These are phyloP conservation scores for Macroventuria anomochaeta DNA, from an alignment of 2,329 filamentous ascomycete species.

Conservation along the genomic window DNA sequence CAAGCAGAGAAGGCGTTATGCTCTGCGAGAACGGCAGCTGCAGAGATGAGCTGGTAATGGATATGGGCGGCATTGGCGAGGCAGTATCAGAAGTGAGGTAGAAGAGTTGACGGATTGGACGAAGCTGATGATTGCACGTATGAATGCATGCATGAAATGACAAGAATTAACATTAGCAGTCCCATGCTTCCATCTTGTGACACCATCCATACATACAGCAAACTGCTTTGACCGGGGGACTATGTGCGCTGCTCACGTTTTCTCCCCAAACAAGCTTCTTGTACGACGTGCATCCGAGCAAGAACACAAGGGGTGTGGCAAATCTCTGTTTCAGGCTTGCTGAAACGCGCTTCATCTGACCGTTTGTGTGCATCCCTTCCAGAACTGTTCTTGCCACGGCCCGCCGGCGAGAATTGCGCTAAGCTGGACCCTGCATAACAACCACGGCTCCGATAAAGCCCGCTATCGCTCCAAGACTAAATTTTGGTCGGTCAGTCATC, in stretches of 20 bases:
- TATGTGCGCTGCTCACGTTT: neutral
- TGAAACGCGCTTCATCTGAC: slow-evolving; percentile 6
- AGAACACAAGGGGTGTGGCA: slow-evolving; percentile 4
- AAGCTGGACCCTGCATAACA: slow-evolving; percentile 13
- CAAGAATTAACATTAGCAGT: neutral
- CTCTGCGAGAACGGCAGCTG: slow-evolving; percentile 52
- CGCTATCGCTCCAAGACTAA: slow-evolving; percentile 15
- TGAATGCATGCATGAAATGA: neutral
- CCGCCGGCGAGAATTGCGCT: slow-evolving; percentile 3
- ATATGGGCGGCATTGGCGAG: slow-evolving; percentile 38
- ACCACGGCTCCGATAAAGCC: slow-evolving; percentile 12
- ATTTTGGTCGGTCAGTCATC: slow-evolving; percentile 19
- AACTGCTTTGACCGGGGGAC: neutral
- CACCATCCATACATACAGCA: neutral
- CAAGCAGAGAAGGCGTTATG: slow-evolving; percentile 45
- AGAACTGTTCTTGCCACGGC: neutral
- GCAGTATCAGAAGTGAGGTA: slow-evolving; percentile 21
- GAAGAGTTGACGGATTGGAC: neutral
- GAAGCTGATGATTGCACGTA: slow-evolving; percentile 3
- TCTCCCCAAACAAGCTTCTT: neutral
- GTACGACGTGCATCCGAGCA: neutral
- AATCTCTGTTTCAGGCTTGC: slow-evolving; percentile 7
- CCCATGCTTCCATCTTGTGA: neutral
- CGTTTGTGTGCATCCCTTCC: slow-evolving; percentile 7
- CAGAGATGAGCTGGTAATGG: slow-evolving; percentile 50